Base-by-base conservation (phyloP, 2,329 filamentous ascomycete genomes). In the Cytospora leucostoma region DNA sequence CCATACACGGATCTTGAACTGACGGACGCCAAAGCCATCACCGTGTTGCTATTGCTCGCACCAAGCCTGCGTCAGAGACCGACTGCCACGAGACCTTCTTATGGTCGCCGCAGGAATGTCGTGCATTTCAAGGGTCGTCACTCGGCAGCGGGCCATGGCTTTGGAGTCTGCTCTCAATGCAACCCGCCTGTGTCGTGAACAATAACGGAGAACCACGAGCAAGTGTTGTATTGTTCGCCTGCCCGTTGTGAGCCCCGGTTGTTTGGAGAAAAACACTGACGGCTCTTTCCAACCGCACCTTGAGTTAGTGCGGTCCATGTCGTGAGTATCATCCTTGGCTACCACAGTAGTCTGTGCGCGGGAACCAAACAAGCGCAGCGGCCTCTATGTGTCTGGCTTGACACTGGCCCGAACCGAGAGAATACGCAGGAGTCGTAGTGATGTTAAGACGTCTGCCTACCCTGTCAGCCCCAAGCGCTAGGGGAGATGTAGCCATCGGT, bases 1-100 rank as follows among this genome's bases (percentile, higher is more conserved):
- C 50, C 63, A 65, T 65, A 59, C 59, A 65, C 62, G 19, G 50
- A 44, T 55, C 62, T 35, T 62, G 59, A 21, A 65, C 13, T 35
- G 37, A 34, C 56, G 59, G 62, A 65, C 59, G 59, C 55, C 55
- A 56, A 56, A 27, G 63, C 56, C 59, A 62, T 55, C 49, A 56
- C 33, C 19, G 27, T 50, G 19, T 37, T 40, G 40, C n/a, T 37
- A 19, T 52, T 13, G 13, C 32, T 51, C 21, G 44, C 51, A 35
- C 52, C 19, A 19, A 49, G 27, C 13, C 27, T 44, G 40, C 56
- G 47, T 56, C 15, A 52, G 51, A 38, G 37, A 11, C 13, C 12
- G 1, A 50, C 33, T 52, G 27, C 50, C 49, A 27, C 40, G 40
- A 37, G 35, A 35, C 15, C 19, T 34, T 51, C 56, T 35, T 51